Evolutionary conservation across 2,329 filamentous ascomycete species (phyloP).

Genomic region (Pseudogymnoascus sp.): DNA sequence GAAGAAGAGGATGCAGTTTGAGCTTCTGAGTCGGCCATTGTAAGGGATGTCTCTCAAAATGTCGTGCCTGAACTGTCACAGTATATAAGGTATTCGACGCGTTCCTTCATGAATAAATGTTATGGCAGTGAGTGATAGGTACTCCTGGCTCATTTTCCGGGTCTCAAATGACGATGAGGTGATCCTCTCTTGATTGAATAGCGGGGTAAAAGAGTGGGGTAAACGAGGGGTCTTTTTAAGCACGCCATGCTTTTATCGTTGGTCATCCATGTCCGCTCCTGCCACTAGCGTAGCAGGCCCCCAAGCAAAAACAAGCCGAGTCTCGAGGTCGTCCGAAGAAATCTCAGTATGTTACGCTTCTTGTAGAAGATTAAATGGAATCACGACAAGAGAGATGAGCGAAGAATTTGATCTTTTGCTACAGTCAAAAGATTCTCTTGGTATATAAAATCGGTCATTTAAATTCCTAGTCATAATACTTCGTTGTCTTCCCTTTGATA

Average conservation of each 20-base stretch:
- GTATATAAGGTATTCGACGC: not conserved
- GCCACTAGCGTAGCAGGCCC: not conserved
- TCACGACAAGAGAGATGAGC: not conserved
- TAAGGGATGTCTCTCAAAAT: not conserved
- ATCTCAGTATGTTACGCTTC: not conserved
- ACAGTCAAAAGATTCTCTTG: not conserved
- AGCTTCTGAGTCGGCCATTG: not conserved
- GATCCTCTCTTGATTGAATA: not conserved
- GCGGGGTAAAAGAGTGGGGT: not conserved
- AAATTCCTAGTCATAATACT: not conserved
- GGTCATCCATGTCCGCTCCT: not conserved
- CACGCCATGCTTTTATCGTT: not conserved
- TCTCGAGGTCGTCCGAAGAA: no score
- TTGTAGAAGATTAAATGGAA: not conserved
- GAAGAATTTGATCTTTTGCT: not conserved
- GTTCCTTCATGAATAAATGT: not conserved
- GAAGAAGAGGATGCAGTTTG: not conserved
- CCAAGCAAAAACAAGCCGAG: no score
- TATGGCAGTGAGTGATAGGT: not conserved
- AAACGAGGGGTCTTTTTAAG: not conserved
- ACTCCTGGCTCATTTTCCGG: not conserved
- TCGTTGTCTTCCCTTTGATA: not conserved
- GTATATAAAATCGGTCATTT: not conserved
- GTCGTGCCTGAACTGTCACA: no score
- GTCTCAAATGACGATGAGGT: not conserved